Evolutionary conservation across 257 asterid genomes (phyloP).

Genomic region (Solanum lycopersicoides): DNA sequence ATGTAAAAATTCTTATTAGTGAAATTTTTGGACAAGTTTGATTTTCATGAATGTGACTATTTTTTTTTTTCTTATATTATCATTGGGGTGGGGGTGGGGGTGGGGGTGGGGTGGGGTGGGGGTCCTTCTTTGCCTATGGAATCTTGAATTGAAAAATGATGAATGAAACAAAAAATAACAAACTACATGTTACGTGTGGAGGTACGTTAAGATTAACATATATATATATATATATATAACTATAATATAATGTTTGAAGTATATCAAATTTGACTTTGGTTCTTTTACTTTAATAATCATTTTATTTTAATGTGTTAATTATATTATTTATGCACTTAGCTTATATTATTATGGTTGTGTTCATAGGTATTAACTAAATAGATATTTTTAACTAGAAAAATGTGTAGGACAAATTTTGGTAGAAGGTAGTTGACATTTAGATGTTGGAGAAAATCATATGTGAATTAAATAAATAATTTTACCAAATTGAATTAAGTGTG

Average conservation of each 20-base stretch:
- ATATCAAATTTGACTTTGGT: not conserved
- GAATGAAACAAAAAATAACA: not conserved
- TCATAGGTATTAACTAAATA: not conserved
- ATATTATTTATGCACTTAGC: not conserved
- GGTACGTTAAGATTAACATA: not conserved
- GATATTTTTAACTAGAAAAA: not conserved
- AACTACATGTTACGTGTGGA: not conserved
- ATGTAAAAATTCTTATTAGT: not conserved
- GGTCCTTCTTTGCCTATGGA: not conserved
- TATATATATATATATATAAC: not conserved
- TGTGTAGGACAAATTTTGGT: not conserved
- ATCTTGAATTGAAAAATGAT: constrained; percentile 8
- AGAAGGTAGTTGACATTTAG: not conserved
- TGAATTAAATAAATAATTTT: not conserved
- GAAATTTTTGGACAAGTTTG: not conserved
- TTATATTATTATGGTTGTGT: not conserved
- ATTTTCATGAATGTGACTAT: constrained; percentile 10
- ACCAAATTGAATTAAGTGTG: not conserved
- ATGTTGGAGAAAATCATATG: not conserved
- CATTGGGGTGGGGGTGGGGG: too few species aligned
- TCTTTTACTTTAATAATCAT: not conserved
- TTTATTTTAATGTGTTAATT: not conserved
- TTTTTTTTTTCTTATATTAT: not conserved
- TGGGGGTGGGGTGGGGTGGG: too few species aligned
- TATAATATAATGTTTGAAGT: not conserved